Percentiles rank a stretch among this genome's conserved stretches.
Evolutionary conservation across 2,329 filamentous ascomycete genomes (phyloP).

Genomic region (Pseudopithomyces maydicus): DNA sequence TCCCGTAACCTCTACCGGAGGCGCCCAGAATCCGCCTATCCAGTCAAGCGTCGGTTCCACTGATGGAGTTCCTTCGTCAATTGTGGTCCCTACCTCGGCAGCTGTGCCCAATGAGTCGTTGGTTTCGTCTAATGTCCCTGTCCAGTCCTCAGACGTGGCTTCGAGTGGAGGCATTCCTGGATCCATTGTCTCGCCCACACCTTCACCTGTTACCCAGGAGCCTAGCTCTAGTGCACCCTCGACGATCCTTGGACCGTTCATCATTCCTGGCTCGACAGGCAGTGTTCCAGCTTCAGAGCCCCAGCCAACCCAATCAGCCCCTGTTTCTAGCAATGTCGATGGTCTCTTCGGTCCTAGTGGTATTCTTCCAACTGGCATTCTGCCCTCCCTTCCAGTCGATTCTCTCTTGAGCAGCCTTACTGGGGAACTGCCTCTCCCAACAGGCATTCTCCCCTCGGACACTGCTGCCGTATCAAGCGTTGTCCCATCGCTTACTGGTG

Average conservation of each 20-base stretch:
- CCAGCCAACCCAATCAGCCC: conserved; percentile 19
- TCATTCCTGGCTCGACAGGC: conserved; percentile 25
- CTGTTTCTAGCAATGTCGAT: not conserved
- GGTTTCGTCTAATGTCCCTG: not conserved
- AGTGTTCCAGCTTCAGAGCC: conserved; percentile 19
- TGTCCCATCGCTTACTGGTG: conserved; percentile 5
- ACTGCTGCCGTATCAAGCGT: not conserved
- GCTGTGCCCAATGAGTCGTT: not conserved
- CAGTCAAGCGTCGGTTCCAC: conserved; percentile 4
- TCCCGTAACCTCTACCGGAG: conserved; percentile 2
- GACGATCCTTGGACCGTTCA: conserved; percentile 18
- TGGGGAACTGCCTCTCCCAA: not conserved
- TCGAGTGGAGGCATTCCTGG: conserved; percentile 14
- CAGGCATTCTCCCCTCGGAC: not conserved
- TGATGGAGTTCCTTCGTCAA: conserved; percentile 8
- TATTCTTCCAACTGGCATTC: conserved; percentile 5
- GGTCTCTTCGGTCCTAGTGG: conserved; percentile 16
- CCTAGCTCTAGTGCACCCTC: conserved; percentile 14
- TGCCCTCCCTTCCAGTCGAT: not conserved
- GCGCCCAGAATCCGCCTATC: conserved; percentile 4
- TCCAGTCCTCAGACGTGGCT: conserved; percentile 4
- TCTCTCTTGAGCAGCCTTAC: conserved; percentile 1
- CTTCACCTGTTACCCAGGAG: not conserved
- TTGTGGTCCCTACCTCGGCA: not conserved
- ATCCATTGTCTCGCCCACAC: conserved; percentile 8